phyloP scores from a whole-genome alignment of 805 yeast genomes.

The Yamadazyma scolyti region DNA sequence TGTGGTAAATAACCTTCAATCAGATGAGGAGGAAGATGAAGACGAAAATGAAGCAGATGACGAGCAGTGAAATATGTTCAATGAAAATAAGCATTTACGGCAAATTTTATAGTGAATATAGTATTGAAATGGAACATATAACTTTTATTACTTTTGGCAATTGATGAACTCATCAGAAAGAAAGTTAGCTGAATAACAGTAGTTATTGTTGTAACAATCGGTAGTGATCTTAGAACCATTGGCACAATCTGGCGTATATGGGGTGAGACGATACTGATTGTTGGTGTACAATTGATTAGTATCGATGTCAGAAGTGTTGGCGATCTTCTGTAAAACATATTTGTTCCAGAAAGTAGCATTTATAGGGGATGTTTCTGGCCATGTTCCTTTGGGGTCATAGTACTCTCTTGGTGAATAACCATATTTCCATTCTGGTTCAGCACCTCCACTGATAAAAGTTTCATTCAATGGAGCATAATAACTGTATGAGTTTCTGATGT shows the following conservation, averaged over 20 bases:
- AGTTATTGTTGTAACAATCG: constrained; percentile 18
- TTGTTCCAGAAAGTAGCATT: constrained; percentile 68
- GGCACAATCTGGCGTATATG: constrained; percentile 49
- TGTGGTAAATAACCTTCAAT: constrained; percentile 9
- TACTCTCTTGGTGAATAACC: constrained; percentile 64
- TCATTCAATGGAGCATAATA: constrained; percentile 58
- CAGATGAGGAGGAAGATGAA: constrained; percentile 3
- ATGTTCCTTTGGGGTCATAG: constrained; percentile 45
- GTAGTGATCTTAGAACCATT: constrained; percentile 18
- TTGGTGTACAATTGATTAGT: constrained; percentile 49
- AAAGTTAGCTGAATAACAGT: constrained; percentile 14
- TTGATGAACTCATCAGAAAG: constrained; percentile 8
- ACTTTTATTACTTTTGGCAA: constrained; percentile 6
- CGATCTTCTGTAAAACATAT: constrained; percentile 10
- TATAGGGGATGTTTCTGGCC: constrained; percentile 60
- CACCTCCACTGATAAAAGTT: constrained; percentile 49
- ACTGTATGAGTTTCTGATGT: constrained; percentile 56
- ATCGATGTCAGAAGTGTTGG: constrained; percentile 26
- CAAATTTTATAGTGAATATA: too few relatives aligned
- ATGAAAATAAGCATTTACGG: constrained; percentile 1
- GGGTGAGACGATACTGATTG: constrained; percentile 52
- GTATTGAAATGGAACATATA: too few relatives aligned
- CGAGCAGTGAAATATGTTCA: constrained; percentile 3
- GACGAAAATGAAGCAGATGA: constrained; percentile 6
- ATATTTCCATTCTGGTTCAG: constrained; percentile 58